phyloP scores from a whole-genome alignment of 129 eudicot genomes.

The Escallonia rubra region DNA sequence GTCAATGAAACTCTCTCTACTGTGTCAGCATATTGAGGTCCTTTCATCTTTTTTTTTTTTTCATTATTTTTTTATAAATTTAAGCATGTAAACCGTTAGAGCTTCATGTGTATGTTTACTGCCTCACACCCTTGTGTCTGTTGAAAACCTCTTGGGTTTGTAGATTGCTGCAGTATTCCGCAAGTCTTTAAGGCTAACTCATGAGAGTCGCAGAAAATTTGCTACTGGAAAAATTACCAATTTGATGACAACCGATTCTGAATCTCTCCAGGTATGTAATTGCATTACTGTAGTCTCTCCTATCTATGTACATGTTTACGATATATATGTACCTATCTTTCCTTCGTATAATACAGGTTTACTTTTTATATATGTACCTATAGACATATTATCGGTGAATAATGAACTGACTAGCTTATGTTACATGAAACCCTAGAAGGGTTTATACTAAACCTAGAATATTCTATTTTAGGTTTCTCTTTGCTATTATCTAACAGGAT shows the following conservation, averaged over 20 bases:
- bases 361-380: no score
- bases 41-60: background rate
- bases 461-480: no score
- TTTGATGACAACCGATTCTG: conserved; percentile 94
- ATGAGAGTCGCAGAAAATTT: conserved; percentile 79
- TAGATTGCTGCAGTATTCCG: conserved; percentile 96
- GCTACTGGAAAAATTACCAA: conserved; percentile 86
- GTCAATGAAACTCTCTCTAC: background rate
- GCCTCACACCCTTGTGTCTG: background rate
- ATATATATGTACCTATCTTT: no score
- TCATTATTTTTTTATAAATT: background rate
- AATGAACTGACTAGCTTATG: no score
- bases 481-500: no score
- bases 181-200: conserved; percentile 83
- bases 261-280: conserved; percentile 73
- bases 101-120: background rate
- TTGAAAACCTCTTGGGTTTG: background rate
- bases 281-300: background rate
- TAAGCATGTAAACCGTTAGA: background rate
- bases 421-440: no score
- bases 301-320: background rate
- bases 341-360: no score
- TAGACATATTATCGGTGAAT: no score
- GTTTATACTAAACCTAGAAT: no score
- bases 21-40: no score